phyloP scores from a whole-genome alignment of 2,329 filamentous ascomycete species.

The Ascochyta viciae-villosae region DNA sequence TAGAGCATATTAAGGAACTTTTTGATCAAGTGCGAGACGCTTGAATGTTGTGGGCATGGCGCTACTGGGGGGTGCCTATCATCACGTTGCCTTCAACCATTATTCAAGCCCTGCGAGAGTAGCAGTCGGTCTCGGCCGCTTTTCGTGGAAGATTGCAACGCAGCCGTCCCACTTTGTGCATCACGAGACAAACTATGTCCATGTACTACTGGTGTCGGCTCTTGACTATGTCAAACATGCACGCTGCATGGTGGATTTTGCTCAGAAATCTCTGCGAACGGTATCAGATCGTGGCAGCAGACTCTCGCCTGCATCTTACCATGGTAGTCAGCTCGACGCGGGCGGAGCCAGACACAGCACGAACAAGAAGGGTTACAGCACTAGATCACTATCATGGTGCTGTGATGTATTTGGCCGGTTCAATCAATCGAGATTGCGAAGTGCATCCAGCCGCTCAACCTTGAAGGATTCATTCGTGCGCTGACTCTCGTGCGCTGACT shows the following conservation, averaged over 20 bases:
- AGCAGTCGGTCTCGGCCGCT: constrained; percentile 35
- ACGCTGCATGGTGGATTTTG: constrained; percentile 19
- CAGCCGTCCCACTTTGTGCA: constrained; percentile 32
- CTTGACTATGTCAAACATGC: constrained; percentile 20
- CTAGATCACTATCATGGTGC: not conserved
- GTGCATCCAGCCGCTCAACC: constrained; percentile 31
- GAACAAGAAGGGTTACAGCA: constrained; percentile 8
- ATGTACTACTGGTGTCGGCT: constrained; percentile 29
- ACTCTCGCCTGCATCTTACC: constrained; percentile 27
- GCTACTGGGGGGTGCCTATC: too few relatives aligned
- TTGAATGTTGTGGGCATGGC: too few relatives aligned
- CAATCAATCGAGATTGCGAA: constrained; percentile 37
- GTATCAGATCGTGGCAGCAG: constrained; percentile 25
- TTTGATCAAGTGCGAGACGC: too few relatives aligned
- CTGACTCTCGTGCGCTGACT: constrained; percentile 8
- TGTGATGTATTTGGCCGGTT: constrained; percentile 21
- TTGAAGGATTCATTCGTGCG: constrained; percentile 21
- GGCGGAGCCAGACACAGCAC: constrained; percentile 17
- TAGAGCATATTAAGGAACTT: too few relatives aligned
- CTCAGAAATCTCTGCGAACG: constrained; percentile 23
- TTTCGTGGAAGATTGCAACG: constrained; percentile 28
- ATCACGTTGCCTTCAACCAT: too few relatives aligned
- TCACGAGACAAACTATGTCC: constrained; percentile 35
- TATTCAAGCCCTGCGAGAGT: not conserved
- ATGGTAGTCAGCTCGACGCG: constrained; percentile 18